Percentiles rank a stretch among this genome's conserved stretches.
phyloP scores from a whole-genome alignment of 371 early-diverging fungal species.

The Nematocida displodere region DNA sequence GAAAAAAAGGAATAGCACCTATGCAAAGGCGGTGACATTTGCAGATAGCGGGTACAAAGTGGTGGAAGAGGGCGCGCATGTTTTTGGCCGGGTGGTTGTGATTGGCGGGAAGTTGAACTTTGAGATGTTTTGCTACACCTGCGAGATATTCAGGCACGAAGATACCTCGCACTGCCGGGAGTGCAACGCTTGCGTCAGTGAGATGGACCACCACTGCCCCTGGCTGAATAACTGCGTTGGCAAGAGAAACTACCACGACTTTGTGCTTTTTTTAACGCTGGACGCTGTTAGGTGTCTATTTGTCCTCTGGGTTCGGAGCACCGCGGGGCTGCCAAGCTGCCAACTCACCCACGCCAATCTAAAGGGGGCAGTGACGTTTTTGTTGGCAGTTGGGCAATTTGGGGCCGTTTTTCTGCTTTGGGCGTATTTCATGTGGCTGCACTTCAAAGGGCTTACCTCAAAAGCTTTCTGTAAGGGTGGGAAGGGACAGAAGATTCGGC shows the following conservation, averaged over 20 bases:
- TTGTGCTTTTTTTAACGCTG: conserved; percentile 30
- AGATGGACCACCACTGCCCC: conserved; percentile 65
- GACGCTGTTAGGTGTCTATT: background rate
- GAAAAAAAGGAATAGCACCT: conserved; percentile 4
- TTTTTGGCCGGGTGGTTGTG: conserved; percentile 21
- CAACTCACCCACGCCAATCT: too few species aligned
- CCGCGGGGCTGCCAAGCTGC: too few species aligned
- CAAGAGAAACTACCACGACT: conserved; percentile 54
- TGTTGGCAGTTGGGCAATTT: background rate
- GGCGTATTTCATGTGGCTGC: conserved; percentile 32
- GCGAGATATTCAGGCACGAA: conserved; percentile 54
- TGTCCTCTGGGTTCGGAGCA: background rate
- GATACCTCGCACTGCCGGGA: conserved; percentile 59
- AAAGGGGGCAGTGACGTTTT: too few species aligned
- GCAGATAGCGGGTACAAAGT: background rate
- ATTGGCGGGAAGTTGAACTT: background rate
- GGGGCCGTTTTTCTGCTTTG: conserved; percentile 4
- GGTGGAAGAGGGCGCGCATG: background rate
- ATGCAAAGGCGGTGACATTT: background rate
- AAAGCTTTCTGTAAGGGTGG: conserved; percentile 31
- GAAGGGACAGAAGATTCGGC: background rate
- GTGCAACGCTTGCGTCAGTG: conserved; percentile 59
- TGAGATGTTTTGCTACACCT: conserved; percentile 57
- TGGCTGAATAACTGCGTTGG: conserved; percentile 64
- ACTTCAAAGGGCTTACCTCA: conserved; percentile 8